Evolutionary conservation across 169 alveolate species (phyloP), one percentile per base, ranked within the genome.

Genomic region (Eimeria necatrix): DNA sequence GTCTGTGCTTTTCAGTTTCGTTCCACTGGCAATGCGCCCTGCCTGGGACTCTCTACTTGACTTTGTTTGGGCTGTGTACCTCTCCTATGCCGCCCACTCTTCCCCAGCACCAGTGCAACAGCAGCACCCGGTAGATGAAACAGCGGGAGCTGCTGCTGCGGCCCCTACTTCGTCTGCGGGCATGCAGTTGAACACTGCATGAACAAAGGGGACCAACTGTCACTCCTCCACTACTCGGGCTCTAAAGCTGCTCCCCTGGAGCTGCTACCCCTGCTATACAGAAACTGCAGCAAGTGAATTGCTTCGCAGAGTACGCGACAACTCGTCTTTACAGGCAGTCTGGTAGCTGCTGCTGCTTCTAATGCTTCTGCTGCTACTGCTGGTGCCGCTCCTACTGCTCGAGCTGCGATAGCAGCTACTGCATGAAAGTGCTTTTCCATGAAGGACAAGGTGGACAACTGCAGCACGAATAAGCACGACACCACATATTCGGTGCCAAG

Each of bases 21-120:
- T 76, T 18, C 87, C 87, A n/a, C 61, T 76, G 59, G 64, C 87
- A 20, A 20, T 76, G 87, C 87, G 87, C 32, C 87, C 87, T 16
- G 87, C 87, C 4, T 76, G 87, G 87, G 87, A 76, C 20, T 76
- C 87, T 20, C 59, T 76, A n/a, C 59, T 76, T 9, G 87, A 76
- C 46, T 76, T 76, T 10, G 87, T 76, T 9, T 76, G 87, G 87
- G 87, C 87, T 46, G 87, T 76, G 4, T 76, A 76, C 24, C 87
- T 76, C 9, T 76, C 87, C 16, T 76, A 76, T 49, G 87, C 87
- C 24, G 87, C 87, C 9, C 87, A 76, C 59, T 76, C 87, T 41
- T 24, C 87, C 24, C 41, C 59, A 41, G 64, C 64, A 10, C 64
- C 18, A 0, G 10, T 76, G 87, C 61, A 16, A 60, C 64, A 76